Evolutionary conservation across 1,284 basidiomycete species (phyloP), one percentile per base, ranked within the genome.

Genomic region (Cryptococcus sp.): DNA sequence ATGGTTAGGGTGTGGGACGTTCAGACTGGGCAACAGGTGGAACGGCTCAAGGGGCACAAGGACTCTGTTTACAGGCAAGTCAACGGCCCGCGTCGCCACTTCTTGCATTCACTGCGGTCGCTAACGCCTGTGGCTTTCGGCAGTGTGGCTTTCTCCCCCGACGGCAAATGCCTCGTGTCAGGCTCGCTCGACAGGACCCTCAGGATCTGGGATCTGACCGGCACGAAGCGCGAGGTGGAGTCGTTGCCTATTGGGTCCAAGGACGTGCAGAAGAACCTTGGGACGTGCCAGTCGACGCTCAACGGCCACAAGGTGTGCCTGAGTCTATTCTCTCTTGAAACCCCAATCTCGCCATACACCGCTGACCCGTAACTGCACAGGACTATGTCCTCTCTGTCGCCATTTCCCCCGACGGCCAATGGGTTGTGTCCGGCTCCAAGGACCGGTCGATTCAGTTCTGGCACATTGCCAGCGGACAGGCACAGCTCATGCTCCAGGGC

Each of bases 371-470:
- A 33, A 11, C 20, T n/a, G 9, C 11, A 35, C 61, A 75, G 75
- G 77, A 79, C 63, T 79, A 79, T 51, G 77, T 79, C 33, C 69
- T 79, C 40, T 77, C 75, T 35, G 77, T 78, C 39, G 87, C 88
- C 21, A 87, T 90, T 56, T 87, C 87, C 21, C 87, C 88, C 55
- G 90, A 95, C 72, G 87, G 87, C 23, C 83, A 86, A 61, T 94
- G 88, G 86, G 85, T 94, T 62, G 89, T 91, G 3, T 91, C 89
- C 20, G 90, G 91, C 23, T 91, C 89, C 20, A 94, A 94, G 73
- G 92, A 96, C 76, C 84, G 91, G 21, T 86, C 87, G 1, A 89
- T 95, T 38, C 86, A 89, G 72, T 88, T 92, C 72, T 95, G 91
- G 90, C 88, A 94, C 69, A 83, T 87, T 16, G 80, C 81, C 58